phyloP scores from a whole-genome alignment of 2,329 filamentous ascomycete genomes.

The Aspergillus spinulosporus region DNA sequence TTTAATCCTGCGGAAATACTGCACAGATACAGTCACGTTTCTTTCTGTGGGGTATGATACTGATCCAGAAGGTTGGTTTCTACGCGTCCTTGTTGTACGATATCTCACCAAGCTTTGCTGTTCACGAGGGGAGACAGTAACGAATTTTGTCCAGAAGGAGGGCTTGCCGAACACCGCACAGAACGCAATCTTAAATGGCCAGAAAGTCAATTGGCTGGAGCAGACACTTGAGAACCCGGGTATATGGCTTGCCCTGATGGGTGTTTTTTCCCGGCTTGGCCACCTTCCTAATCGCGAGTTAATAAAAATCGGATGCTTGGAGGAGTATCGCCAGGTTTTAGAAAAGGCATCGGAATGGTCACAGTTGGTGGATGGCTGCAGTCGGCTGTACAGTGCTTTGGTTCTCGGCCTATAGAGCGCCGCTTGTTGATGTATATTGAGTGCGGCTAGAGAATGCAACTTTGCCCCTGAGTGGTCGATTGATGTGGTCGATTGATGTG shows the following conservation, averaged over 20 bases:
- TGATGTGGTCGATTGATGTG: no score
- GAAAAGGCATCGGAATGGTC: no score
- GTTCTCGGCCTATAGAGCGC: no score
- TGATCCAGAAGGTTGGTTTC: background rate
- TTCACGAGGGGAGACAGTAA: background rate
- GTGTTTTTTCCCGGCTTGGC: background rate
- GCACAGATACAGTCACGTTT: background rate
- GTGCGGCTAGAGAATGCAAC: no score
- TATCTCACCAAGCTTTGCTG: background rate
- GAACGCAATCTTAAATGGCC: background rate
- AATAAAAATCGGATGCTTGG: no score
- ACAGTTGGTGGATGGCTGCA: no score
- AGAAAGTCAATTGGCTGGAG: background rate
- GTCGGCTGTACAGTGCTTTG: no score
- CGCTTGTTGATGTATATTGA: no score
- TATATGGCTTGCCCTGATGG: constrained; percentile 2
- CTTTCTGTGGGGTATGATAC: background rate
- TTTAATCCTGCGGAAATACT: background rate
- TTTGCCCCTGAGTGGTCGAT: no score
- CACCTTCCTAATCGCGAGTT: no score
- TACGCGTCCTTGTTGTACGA: background rate
- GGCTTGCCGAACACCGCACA: background rate
- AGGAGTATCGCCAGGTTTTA: no score
- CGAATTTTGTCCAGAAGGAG: background rate
- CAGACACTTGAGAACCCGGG: background rate